Base-by-base conservation (phyloP, 352 stramenopile genomes). In the Pythium rishiriense region DNA sequence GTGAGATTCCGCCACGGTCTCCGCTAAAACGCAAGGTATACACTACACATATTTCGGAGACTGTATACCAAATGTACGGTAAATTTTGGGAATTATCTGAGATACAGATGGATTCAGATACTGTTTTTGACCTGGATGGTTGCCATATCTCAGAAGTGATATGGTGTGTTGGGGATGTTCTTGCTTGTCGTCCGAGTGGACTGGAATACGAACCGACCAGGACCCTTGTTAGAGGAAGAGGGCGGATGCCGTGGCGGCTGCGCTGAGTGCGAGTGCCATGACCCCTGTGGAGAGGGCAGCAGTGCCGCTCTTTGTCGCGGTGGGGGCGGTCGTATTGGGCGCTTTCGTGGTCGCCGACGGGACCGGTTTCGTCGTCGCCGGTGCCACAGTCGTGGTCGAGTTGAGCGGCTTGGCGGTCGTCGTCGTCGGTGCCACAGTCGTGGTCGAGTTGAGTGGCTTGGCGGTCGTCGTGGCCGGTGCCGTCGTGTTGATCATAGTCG, bases 221-320 rank as follows among this genome's bases (percentile, higher is more conserved):
- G 11, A 11, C 3, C 33, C 33, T 10, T 28, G 14, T 29, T 45
- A 45, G 14, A 56, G 28, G 28, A 56, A n/a, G 7, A 58, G 29
- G 5, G 22, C 50, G 50, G 54, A 24, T n/a, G 24, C 29, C 39
- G 39, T 52, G 41, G 54, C 21, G 25, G 39, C 22, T 12, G 25
- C 50, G 7, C 22, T 25, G 47, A 37, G 24, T 19, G 47, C 31
- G 47, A 57, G 31, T 31, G 29, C 12, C 28, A 31, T 19, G 7
- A 45, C 5, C 21, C 50, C 9, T 19, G 42, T 25, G 12, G 42
- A 5, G 4, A 49, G 2, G 22, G 2, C 42, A 19, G 19, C 19
- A 11, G 50, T 31, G 4, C 29, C 22, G 50, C 50, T 55, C 48
- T 55, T 59, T 29, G 52, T 42, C 5, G 52, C 9, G 37, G 37